Base-by-base conservation (phyloP, 805 yeast genomes). In the Zygotorulaspora danielsina region DNA sequence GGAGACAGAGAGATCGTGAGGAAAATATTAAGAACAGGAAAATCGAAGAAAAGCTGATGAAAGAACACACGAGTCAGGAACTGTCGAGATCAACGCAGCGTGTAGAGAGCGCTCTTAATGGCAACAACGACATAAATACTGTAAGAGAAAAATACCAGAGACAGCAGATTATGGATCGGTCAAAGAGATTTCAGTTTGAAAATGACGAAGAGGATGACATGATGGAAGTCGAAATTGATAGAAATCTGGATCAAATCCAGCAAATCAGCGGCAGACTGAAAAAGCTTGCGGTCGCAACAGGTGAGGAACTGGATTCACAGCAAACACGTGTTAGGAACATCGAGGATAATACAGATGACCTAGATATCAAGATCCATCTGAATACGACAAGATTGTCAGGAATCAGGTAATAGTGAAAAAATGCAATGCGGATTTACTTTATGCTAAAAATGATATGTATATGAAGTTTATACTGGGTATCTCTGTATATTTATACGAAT, bases 131-230 rank as follows among this genome's bases (percentile, higher is more conserved):
- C 2, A 55, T 63, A 24, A 67, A 65, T 7, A 39, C 49, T 16
- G 50, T 60, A 1, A 56, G 64, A 4, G 62, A 57, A 21, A 57
- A 57, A 25, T 68, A 67, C 48, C 64, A 65, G 37, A 63, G 67
- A 31, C 64, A 67, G 29, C 60, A 59, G 34, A 55, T 57, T 22
- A 41, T 64, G 36, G 53, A 69, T 12, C 79, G 78, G 26, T 83
- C 94, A 2, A 67, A 76, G 41, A 67, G 78, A 48, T 88, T 82
- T 63, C 85, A 84, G 53, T 84, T 86, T 52, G 96, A 87, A 57
- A 84, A 83, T 34, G 97, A 90, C 63, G 79, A 79, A 35, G 97
- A 90, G 59, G 97, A 93, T 62, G 95, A 88, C 53, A 93, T 81
- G 50, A 76, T 87, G 76, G 97, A 90, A 58, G 76, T 81, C 46